Evolutionary conservation across 768 basidiomycete species (phyloP).

Genomic region (Butyriboletus loyo): DNA sequence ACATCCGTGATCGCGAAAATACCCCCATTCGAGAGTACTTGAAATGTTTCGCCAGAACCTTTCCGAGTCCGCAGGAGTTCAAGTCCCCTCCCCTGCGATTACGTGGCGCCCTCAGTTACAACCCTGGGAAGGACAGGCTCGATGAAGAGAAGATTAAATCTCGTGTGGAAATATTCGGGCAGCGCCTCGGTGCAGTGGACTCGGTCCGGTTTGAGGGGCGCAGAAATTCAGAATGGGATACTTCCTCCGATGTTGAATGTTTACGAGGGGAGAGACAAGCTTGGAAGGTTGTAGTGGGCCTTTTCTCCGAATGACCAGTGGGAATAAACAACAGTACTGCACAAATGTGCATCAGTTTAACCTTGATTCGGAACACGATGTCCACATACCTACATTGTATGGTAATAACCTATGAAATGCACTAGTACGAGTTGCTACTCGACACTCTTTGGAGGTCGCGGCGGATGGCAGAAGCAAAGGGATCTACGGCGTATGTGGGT

Average conservation of each 20-base stretch:
- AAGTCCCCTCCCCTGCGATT: background rate
- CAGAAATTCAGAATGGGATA: background rate
- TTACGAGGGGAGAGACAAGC: background rate
- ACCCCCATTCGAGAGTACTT: constrained; percentile 1
- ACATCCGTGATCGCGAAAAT: accelerated
- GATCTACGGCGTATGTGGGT: too few species aligned
- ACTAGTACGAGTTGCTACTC: too few species aligned
- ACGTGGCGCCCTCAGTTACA: constrained; percentile 8
- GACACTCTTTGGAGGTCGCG: too few species aligned
- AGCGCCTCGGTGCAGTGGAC: background rate
- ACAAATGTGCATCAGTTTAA: too few species aligned
- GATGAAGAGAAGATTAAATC: accelerated
- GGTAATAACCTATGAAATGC: background rate
- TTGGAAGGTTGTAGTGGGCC: constrained; percentile 9
- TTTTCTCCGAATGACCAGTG: background rate
- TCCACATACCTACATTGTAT: background rate
- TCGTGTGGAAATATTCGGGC: background rate
- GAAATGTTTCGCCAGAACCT: constrained; percentile 1
- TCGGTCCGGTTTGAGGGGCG: background rate
- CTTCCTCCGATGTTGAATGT: background rate
- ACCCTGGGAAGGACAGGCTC: background rate
- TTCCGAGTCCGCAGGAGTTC: constrained; percentile 2
- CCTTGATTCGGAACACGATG: too few species aligned
- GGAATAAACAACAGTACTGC: background rate
- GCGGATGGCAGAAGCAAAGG: too few species aligned